These are phyloP conservation scores for Candida dendrica DNA, from an alignment of 805 yeast species.

Conservation along the genomic window DNA sequence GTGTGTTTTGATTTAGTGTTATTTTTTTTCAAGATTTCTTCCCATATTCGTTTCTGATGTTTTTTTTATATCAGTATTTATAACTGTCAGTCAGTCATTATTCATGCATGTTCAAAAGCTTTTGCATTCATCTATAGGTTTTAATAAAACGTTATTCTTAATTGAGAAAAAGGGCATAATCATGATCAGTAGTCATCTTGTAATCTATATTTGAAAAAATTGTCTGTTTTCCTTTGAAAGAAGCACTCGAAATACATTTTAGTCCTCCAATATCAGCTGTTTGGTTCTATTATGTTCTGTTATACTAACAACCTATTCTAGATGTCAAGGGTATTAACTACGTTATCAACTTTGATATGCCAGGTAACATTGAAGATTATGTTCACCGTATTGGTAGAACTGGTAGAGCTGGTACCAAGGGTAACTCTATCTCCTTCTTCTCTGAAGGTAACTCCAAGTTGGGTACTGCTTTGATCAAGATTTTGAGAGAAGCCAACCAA, in stretches of 20 bases:
- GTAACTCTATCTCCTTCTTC: constrained; percentile 94
- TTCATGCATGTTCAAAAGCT: neutral
- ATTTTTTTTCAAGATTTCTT: neutral
- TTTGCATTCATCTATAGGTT: constrained; percentile 3
- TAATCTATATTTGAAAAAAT: neutral
- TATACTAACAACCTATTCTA: constrained; percentile 24
- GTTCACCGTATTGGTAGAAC: constrained; percentile 95
- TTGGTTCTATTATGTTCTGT: constrained; percentile 15
- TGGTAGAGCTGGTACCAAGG: constrained; percentile 96
- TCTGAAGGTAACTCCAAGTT: constrained; percentile 80
- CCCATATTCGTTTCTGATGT: neutral
- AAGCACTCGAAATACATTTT: no score
- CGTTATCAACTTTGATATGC: constrained; percentile 95
- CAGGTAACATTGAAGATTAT: constrained; percentile 96
- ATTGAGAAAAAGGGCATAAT: neutral
- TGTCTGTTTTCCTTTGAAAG: neutral
- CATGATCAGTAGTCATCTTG: neutral
- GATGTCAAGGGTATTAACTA: constrained; percentile 96
- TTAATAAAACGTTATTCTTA: neutral
- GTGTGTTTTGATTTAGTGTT: no score
- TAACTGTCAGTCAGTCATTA: neutral
- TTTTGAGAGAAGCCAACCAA: constrained; percentile 94
- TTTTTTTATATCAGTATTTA: neutral
- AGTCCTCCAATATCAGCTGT: neutral
- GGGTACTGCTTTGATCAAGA: constrained; percentile 85